phyloP scores from a whole-genome alignment of 371 early-diverging fungal species.

The Nosema muscidifuracis region DNA sequence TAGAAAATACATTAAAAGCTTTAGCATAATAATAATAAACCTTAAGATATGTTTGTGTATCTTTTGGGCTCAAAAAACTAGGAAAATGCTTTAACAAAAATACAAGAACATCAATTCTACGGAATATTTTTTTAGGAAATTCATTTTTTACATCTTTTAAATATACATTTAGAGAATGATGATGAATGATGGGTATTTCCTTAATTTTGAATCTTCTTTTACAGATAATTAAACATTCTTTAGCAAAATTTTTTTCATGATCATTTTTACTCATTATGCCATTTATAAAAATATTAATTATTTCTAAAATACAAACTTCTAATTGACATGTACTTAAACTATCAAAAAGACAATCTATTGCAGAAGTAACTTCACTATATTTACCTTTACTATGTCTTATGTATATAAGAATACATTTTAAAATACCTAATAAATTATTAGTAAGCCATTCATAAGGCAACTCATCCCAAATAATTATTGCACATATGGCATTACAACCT shows the following conservation, averaged over 20 bases:
- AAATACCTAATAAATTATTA: background rate
- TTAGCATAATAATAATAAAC: background rate
- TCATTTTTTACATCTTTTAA: slow-evolving; percentile 2
- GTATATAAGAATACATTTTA: background rate
- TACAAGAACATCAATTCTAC: background rate
- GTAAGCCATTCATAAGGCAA: background rate
- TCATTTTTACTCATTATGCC: background rate
- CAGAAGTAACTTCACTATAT: background rate
- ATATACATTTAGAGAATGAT: background rate
- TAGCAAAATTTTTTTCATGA: background rate
- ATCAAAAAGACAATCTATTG: background rate
- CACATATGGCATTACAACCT: background rate
- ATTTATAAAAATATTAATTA: background rate
- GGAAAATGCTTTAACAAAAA: background rate
- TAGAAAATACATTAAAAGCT: background rate
- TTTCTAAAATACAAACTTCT: background rate
- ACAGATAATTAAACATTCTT: background rate
- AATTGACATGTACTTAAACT: background rate
- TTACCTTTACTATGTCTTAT: background rate
- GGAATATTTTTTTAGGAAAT: background rate
- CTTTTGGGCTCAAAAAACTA: background rate
- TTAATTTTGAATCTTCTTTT: background rate
- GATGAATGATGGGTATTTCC: background rate
- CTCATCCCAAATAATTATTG: background rate
- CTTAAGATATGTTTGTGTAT: background rate